phyloP scores from a whole-genome alignment of 2,329 filamentous ascomycete genomes.

The Microdochium trichocladiopsis region DNA sequence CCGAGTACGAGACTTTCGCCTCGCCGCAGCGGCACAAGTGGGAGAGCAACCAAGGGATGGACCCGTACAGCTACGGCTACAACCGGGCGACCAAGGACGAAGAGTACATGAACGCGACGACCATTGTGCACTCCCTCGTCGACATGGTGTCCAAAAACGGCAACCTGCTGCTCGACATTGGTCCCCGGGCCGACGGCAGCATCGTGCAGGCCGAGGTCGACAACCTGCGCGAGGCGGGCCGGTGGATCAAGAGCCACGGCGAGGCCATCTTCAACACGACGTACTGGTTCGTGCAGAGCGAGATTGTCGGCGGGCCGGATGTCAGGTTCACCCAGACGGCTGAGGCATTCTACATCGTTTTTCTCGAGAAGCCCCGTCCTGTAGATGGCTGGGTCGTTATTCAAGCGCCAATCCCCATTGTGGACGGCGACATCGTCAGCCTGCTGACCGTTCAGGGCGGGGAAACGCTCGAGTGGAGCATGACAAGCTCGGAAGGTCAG shows the following conservation, averaged over 20 bases:
- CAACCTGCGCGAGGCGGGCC: constrained; percentile 41
- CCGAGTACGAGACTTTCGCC: constrained; percentile 46
- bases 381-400: constrained; percentile 27
- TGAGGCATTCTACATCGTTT: constrained; percentile 45
- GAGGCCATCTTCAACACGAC: constrained; percentile 52
- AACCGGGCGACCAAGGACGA: constrained; percentile 43
- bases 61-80: constrained; percentile 52
- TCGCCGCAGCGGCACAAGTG: constrained; percentile 47
- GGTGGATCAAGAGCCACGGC: constrained; percentile 43
- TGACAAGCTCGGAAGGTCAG: constrained; percentile 1
- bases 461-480: constrained; percentile 15
- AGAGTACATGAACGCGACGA: constrained; percentile 44
- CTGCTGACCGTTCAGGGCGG: too few species aligned
- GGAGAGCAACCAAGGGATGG: constrained; percentile 54
- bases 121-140: constrained; percentile 37
- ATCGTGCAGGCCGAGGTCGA: constrained; percentile 40
- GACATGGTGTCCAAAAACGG: constrained; percentile 49
- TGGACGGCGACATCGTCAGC: constrained; percentile 42
- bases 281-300: constrained; percentile 42
- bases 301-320: constrained; percentile 22
- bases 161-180: constrained; percentile 49
- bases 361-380: constrained; percentile 29
- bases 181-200: constrained; percentile 46
- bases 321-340: constrained; percentile 43
- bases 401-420: constrained; percentile 34